These are phyloP conservation scores for Truncatella angustata DNA, from an alignment of 2,329 filamentous ascomycete species.

Conservation along the genomic window DNA sequence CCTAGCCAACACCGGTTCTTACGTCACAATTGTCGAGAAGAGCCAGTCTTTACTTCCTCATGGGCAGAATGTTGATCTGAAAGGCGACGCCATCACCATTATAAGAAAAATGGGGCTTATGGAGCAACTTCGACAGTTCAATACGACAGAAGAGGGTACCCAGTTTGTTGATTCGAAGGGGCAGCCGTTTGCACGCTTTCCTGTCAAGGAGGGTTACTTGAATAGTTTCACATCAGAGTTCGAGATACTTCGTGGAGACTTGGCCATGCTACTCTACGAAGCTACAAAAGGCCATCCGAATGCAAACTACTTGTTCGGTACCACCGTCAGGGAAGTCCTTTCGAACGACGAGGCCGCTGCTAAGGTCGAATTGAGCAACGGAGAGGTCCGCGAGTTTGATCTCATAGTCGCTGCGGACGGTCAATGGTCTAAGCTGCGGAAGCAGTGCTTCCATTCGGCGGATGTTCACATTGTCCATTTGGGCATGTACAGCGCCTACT, in stretches of 20 bases:
- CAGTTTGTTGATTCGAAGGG: conserved; percentile 1
- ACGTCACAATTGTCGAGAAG: conserved; percentile 1
- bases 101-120: conserved; percentile 8
- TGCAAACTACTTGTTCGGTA: conserved; percentile 29
- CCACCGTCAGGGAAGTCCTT: conserved; percentile 19
- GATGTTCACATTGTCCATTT: conserved; percentile 22
- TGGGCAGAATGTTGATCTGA: conserved; percentile 3
- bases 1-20: neutral
- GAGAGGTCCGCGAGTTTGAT: conserved; percentile 42
- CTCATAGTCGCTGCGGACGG: conserved; percentile 57
- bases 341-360: conserved; percentile 13
- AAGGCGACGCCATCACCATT: neutral
- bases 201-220: conserved; percentile 4
- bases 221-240: conserved; percentile 45
- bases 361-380: conserved; percentile 37
- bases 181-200: neutral
- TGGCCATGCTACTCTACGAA: conserved; percentile 43
- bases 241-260: conserved; percentile 55
- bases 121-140: neutral
- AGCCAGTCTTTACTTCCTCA: neutral
- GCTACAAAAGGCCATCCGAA: conserved; percentile 18
- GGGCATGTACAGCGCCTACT: conserved; percentile 29
- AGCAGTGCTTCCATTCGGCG: conserved; percentile 33
- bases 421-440: conserved; percentile 46
- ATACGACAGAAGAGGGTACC: conserved; percentile 2